phyloP scores from a whole-genome alignment of 768 basidiomycete genomes.

The Auriscalpium vulgare region DNA sequence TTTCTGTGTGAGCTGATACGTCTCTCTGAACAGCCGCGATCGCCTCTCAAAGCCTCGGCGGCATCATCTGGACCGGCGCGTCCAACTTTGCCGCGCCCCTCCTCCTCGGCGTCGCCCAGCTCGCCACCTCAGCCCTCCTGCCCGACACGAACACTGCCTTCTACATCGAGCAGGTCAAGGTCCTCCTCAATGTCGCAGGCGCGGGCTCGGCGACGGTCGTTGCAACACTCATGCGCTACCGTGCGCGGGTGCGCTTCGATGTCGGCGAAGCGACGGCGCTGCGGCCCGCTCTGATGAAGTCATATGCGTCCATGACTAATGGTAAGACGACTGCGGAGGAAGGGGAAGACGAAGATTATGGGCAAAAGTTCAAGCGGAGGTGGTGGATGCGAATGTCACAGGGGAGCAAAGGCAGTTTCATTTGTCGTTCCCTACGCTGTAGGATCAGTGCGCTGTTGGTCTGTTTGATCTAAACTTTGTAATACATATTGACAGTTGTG shows the following conservation, averaged over 20 bases:
- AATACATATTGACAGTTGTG: no score
- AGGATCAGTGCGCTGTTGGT: no score
- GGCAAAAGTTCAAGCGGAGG: background rate
- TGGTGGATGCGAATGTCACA: slow-evolving; percentile 2
- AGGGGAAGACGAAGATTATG: background rate
- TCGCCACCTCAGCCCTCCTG: slow-evolving; percentile 4
- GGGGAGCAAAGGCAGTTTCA: slow-evolving; percentile 3
- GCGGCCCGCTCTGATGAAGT: background rate
- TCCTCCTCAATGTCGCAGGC: slow-evolving; percentile 7
- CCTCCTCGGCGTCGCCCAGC: slow-evolving; percentile 6
- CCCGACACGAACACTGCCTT: slow-evolving; percentile 8
- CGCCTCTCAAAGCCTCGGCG: no score
- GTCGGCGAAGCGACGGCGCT: slow-evolving; percentile 5
- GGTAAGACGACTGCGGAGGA: no score
- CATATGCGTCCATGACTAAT: background rate
- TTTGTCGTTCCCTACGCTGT: background rate
- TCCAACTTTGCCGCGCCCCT: slow-evolving; percentile 9
- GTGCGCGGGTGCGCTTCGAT: background rate
- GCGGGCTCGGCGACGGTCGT: slow-evolving; percentile 3
- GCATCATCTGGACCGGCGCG: background rate
- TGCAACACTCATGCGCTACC: slow-evolving; percentile 7
- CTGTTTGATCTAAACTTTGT: no score
- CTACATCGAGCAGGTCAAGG: slow-evolving; percentile 8
- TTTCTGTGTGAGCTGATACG: no score
- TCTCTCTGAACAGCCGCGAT: no score